Conservation (phyloP, 208 protist species). For the Acanthamoeba royreba region DNA sequence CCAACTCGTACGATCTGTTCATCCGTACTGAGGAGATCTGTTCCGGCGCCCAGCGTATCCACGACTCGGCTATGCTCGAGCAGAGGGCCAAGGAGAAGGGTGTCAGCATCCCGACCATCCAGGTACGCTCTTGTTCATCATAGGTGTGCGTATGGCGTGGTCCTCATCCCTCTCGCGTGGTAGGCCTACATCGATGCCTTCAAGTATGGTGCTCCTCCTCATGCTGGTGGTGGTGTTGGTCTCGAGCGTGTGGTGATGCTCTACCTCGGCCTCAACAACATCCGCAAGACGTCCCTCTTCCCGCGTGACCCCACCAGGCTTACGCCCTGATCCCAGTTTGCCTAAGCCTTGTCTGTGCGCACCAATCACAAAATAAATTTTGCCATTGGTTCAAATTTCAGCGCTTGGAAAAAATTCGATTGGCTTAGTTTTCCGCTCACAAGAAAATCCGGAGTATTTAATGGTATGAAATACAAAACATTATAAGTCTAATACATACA, state of each 20-base stretch:
- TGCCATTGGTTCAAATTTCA: no score
- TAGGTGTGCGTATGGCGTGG: not conserved
- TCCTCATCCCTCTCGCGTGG: conserved; percentile 57
- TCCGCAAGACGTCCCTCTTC: conserved; percentile 97
- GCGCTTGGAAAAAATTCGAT: no score
- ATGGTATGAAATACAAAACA: no score
- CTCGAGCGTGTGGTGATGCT: conserved; percentile 99
- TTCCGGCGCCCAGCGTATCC: conserved; percentile 99
- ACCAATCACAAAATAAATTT: no score
- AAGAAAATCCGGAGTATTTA: no score
- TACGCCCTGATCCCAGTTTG: conserved; percentile 85
- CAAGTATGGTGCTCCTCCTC: conserved; percentile 95
- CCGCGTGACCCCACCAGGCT: conserved; percentile 97
- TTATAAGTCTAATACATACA: no score
- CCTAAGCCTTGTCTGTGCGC: no score
- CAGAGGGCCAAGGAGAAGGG: conserved; percentile 81
- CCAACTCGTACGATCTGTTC: conserved; percentile 99
- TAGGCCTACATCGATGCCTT: conserved; percentile 98
- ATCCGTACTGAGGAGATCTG: conserved; percentile 99
- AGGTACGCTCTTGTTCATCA: not conserved
- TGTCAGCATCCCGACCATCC: conserved; percentile 66
- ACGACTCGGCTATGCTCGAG: conserved; percentile 93
- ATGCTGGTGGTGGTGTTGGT: conserved; percentile 98
- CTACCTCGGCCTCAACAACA: conserved; percentile 97
- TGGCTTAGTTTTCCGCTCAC: no score